Base-by-base conservation (phyloP, 2,329 filamentous ascomycete genomes). In the Botrytis aclada region DNA sequence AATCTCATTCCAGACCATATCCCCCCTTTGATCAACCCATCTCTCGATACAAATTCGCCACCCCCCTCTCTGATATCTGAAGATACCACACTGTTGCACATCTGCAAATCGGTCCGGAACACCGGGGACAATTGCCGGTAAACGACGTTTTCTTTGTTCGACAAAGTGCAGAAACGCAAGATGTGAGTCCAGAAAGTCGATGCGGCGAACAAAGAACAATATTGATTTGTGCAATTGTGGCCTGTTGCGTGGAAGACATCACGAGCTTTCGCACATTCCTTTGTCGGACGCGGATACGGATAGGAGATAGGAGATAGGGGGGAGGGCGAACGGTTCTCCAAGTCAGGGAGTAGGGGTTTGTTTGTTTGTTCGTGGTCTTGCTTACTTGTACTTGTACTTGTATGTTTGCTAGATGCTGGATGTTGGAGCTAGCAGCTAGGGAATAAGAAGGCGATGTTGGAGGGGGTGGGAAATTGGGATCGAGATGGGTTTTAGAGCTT, bases 31-130 rank as follows among this genome's bases (percentile, higher is more conserved):
- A 18, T 20, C 4, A 29, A 51, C n/a, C 25, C 5, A 20, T 22
- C 14, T 37, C 25, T n/a, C 25, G 25, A 39, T 10, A n/a, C 34
- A 39, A 4, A 61, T 32, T 37, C 34, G 10, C 20, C 25, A 62
- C 60, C 25, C 4, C 39, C 18, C 39, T 32, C 29, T n/a, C 12
- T 54, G 20, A 41, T 65, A 9, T 41, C 43, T 47, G 63, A 51
- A 65, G 0, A 32, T 32, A n/a, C 10, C 25, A 14, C 18, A 16
- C 20, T 67, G 65, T 67, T 67, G 65, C 65, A 67, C 10, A 56
- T 56, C 65, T 56, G 3, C 34, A 67, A 67, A 56, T 32, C 65
- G 34, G 34, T 22, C 47, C 64, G 64, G 64, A 67, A 56, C 64
- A 10, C 22, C 64, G 34, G 65, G 45, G 16, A 39, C 45, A n/a